Percentiles rank a stretch among this genome's conserved stretches.
phyloP scores from a whole-genome alignment of 106 monocot genomes.

The Dendrobium nobile region DNA sequence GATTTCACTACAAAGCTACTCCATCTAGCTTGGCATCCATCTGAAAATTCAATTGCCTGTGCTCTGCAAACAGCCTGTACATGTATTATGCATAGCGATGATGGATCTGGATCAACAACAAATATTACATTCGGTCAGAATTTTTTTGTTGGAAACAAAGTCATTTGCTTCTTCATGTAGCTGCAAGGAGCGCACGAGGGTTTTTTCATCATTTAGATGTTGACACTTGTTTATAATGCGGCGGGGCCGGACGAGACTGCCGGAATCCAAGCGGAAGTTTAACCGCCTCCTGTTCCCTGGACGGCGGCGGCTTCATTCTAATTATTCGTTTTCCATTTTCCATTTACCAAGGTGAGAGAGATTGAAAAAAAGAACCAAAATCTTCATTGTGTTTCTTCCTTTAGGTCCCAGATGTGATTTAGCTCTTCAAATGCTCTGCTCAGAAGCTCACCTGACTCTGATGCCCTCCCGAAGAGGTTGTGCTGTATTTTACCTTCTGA shows the following conservation, averaged over 20 bases:
- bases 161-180: not conserved
- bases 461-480: not conserved
- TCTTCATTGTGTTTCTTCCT: not conserved
- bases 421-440: slow-evolving; percentile 14
- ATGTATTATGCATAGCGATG: slow-evolving; percentile 44
- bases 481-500: not conserved
- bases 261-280: slow-evolving; percentile 4
- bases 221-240: not conserved
- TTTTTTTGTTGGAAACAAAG: not conserved
- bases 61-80: slow-evolving; percentile 66
- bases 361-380: no score
- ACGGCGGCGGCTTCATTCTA: slow-evolving; percentile 5
- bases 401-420: slow-evolving; percentile 16
- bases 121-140: no score
- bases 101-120: not conserved
- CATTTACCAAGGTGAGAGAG: not conserved
- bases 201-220: not conserved
- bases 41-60: slow-evolving; percentile 55
- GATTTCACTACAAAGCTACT: slow-evolving; percentile 51
- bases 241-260: not conserved
- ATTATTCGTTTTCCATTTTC: slow-evolving; percentile 1
- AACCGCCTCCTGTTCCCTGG: slow-evolving; percentile 10
- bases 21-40: slow-evolving; percentile 66
- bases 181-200: slow-evolving; percentile 2
- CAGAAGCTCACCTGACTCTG: no score